A percentile compares a stretch with the other conserved stretches of the same genome.
Evolutionary conservation across 805 yeast genomes (phyloP).

Genomic region (Kodamaea nitidulidarum): DNA sequence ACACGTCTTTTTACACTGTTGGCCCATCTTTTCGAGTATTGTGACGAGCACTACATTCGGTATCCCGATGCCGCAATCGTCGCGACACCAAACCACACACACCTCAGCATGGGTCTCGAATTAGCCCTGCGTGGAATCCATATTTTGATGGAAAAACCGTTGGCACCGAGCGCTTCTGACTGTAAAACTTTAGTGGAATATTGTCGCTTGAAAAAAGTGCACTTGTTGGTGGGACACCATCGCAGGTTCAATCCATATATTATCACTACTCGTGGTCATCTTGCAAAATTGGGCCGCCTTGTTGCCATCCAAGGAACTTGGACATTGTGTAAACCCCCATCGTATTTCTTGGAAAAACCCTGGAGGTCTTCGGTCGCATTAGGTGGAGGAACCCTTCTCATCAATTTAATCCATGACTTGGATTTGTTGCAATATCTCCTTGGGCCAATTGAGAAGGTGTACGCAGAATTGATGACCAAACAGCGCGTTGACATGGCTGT

Average conservation of each 20-base stretch:
- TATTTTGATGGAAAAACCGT: constrained; percentile 36
- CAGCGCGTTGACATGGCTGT: constrained; percentile 20
- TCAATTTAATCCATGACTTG: constrained; percentile 38
- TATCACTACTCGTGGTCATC: constrained; percentile 27
- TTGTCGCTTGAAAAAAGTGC: constrained; percentile 20
- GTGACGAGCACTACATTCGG: constrained; percentile 16
- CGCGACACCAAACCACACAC: constrained; percentile 41
- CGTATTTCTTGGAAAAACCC: constrained; percentile 28
- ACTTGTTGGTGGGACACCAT: constrained; percentile 38
- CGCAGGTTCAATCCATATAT: constrained; percentile 39
- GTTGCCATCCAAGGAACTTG: constrained; percentile 39
- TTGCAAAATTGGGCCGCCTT: constrained; percentile 26
- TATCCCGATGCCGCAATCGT: constrained; percentile 38
- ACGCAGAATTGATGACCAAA: constrained; percentile 31
- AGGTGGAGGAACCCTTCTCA: constrained; percentile 38
- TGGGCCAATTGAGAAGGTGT: constrained; percentile 35
- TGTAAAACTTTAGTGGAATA: constrained; percentile 26
- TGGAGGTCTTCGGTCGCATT: constrained; percentile 27
- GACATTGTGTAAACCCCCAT: constrained; percentile 33
- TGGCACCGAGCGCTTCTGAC: constrained; percentile 28
- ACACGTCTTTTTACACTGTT: constrained; percentile 23
- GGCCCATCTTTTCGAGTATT: constrained; percentile 23
- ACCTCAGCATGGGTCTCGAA: constrained; percentile 25
- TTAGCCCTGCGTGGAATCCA: constrained; percentile 32
- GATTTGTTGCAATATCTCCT: constrained; percentile 35